Base-by-base conservation (phyloP, 148 eudicot species). In the Camellia granthamiana region DNA sequence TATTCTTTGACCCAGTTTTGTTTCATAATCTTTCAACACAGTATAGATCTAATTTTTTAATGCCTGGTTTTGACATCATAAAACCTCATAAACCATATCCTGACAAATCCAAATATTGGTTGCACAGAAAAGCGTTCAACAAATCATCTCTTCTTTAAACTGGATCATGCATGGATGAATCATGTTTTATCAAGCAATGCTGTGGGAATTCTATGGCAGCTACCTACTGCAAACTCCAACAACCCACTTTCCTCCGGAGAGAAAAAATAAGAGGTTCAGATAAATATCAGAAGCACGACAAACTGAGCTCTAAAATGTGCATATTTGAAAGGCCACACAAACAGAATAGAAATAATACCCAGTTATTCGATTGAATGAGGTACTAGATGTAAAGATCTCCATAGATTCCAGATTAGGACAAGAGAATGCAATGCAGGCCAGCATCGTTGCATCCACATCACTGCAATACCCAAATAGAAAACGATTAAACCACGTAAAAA, bases 351-450 rank as follows among this genome's bases (percentile, higher is more conserved):
- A 56, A 65, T 55, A 43, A 30, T 92, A 97, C 99, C 99, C 99
- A 78, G 92, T 83, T 16, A 97, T 89, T 78, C 97, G 87, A 79
- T 97, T 97, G 80, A 82, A 49, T 3, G 98, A 89, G 15, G 88
- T 78, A 58, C 66, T 87, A 11, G 89, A 88, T 13, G 82, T 89
- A 56, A 74, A 73, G 74, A 97, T 89, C 87, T 97, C 99, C 90
- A 97, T 46, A 0, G 93, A 88, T 85, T 94, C 92, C 86, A 97
- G 83, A 78, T 89, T 90, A 0, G 98, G 99, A 77, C 99, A 97
- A 47, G 99, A 89, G 77, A 97, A 97, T 0, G 99, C 99, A 80
- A 97, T 88, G 81, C 98, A 97, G 66, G 99, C 99, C 80, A 97
- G 83, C 90, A 92, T 84, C 47, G 98, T 97, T 56, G 99, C 91